Conservation (phyloP, 2,329 filamentous ascomycete genomes). For the Xylariomycetidae sp. region DNA sequence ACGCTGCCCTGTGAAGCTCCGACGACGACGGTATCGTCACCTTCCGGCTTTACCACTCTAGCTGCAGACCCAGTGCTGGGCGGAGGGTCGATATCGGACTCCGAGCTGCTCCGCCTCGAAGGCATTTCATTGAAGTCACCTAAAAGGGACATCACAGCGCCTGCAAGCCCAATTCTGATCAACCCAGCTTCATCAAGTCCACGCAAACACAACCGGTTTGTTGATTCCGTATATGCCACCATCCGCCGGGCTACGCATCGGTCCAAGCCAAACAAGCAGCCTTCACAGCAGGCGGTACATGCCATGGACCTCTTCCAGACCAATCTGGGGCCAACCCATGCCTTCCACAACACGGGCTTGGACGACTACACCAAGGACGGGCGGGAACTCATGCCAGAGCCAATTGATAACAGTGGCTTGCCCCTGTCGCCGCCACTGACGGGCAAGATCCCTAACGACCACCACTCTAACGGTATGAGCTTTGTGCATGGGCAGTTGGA, state of each 20-base stretch:
- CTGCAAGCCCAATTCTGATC: slow-evolving; percentile 20
- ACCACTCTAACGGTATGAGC: slow-evolving; percentile 9
- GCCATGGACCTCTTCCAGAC: slow-evolving; percentile 10
- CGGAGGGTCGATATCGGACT: slow-evolving; percentile 39
- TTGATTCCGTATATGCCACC: slow-evolving; percentile 23
- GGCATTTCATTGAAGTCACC: slow-evolving; percentile 38
- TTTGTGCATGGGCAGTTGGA: slow-evolving; percentile 26
- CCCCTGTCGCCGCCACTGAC: slow-evolving; percentile 26
- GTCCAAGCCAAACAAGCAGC: slow-evolving; percentile 10
- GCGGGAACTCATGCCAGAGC: slow-evolving; percentile 14
- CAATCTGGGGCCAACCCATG: slow-evolving; percentile 3
- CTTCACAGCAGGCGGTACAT: slow-evolving; percentile 6
- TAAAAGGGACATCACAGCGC: slow-evolving; percentile 17
- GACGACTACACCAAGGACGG: slow-evolving; percentile 9
- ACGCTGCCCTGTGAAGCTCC: no score
- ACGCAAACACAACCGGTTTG: slow-evolving; percentile 20
- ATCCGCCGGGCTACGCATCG: slow-evolving; percentile 20
- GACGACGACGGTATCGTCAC: no score
- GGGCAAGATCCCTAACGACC: slow-evolving; percentile 18
- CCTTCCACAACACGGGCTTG: slow-evolving; percentile 11
- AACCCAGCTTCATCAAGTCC: slow-evolving; percentile 19
- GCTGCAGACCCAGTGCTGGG: slow-evolving; percentile 22
- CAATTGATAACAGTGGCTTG: slow-evolving; percentile 17
- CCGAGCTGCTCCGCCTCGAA: slow-evolving; percentile 40
- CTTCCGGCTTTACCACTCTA: slow-evolving; percentile 10